Conservation (phyloP, 495 filamentous ascomycete species). For the Penicillium argentinense region DNA sequence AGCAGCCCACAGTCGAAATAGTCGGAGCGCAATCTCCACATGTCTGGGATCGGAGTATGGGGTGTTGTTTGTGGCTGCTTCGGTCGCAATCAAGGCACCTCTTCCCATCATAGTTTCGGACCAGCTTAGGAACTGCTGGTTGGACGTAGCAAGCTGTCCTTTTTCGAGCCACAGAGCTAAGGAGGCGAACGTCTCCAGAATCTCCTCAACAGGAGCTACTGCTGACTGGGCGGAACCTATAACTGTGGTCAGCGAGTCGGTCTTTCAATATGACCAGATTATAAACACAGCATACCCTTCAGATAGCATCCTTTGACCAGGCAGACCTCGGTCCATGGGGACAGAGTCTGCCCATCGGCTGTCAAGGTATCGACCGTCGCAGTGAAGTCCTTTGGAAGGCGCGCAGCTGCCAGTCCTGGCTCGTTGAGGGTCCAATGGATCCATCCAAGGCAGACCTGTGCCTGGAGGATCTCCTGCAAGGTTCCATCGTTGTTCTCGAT, state of each 20-base stretch:
- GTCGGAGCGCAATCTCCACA: conserved; percentile 36
- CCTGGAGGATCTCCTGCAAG: conserved; percentile 74
- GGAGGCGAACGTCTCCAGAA: conserved; percentile 61
- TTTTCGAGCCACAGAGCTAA: conserved; percentile 57
- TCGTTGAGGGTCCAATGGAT: conserved; percentile 75
- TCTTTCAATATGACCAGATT: not conserved
- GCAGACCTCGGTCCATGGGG: conserved; percentile 78
- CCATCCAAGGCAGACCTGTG: conserved; percentile 78
- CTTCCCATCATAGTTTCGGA: conserved; percentile 72
- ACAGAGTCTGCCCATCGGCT: conserved; percentile 43
- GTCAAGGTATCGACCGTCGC: conserved; percentile 49
- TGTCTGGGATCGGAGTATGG: conserved; percentile 23
- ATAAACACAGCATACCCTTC: conserved; percentile 48
- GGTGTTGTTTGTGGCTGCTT: conserved; percentile 47
- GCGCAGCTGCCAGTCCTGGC: conserved; percentile 56
- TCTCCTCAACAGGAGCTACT: conserved; percentile 52
- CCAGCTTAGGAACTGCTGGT: conserved; percentile 67
- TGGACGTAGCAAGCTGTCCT: conserved; percentile 27
- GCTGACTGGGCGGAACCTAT: conserved; percentile 60
- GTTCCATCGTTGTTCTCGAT: conserved; percentile 60
- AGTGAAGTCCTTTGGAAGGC: conserved; percentile 62
- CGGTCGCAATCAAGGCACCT: conserved; percentile 63
- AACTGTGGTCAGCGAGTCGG: conserved; percentile 12
- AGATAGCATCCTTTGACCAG: conserved; percentile 75
- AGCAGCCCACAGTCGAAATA: conserved; percentile 43